Evolutionary conservation across 1,139 yeast species (phyloP).

Genomic region (Lodderomyces oxycetoniae): DNA sequence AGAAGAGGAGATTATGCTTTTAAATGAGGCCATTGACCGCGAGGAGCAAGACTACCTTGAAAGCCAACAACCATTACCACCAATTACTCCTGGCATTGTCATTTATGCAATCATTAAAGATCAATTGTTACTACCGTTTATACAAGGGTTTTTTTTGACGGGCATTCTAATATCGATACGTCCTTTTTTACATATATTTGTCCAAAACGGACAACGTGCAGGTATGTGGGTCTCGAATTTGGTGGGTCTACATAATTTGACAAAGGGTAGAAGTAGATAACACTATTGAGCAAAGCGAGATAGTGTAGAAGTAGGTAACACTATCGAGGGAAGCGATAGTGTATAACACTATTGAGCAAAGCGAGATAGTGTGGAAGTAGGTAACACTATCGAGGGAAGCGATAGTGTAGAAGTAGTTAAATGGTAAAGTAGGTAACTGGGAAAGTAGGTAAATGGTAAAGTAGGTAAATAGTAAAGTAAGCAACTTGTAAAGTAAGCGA

Average conservation of each 20-base stretch:
- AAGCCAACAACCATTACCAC: conserved; percentile 24
- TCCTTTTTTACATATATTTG: conserved; percentile 27
- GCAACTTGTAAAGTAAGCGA: no score
- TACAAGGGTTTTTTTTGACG: conserved; percentile 42
- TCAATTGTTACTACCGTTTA: conserved; percentile 63
- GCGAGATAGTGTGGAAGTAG: no score
- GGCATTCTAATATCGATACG: conserved; percentile 29
- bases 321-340: no score
- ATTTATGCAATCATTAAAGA: conserved; percentile 57
- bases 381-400: no score
- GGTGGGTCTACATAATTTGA: conserved; percentile 21
- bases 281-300: no score
- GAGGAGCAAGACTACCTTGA: conserved; percentile 15
- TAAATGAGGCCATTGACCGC: conserved; percentile 21
- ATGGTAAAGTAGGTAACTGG: no score
- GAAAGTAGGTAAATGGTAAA: no score
- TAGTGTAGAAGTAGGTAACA: neutral
- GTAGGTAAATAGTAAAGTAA: no score
- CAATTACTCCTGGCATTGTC: conserved; percentile 46
- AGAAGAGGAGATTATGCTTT: conserved; percentile 22
- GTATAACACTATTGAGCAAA: no score
- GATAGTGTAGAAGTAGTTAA: no score
- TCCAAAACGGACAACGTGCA: conserved; percentile 27
- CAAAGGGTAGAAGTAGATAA: neutral
- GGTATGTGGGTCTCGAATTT: conserved; percentile 25